phyloP scores from a whole-genome alignment of 1,284 basidiomycete species.

The Malassezia dermatis region DNA sequence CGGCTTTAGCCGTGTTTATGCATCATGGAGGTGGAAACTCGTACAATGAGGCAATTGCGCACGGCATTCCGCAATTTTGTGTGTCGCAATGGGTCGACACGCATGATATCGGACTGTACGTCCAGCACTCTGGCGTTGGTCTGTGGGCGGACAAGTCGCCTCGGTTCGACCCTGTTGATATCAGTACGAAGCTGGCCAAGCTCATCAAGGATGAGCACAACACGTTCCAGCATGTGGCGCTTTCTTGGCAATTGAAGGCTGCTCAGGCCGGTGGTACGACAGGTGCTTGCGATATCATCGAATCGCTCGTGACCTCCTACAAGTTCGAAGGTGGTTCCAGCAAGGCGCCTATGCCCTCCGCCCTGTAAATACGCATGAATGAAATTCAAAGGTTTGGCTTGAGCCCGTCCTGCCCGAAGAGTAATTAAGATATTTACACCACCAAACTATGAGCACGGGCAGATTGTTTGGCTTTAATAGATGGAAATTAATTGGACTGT shows the following conservation, averaged over 20 bases:
- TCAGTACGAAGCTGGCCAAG: conserved; percentile 21
- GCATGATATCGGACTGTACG: conserved; percentile 28
- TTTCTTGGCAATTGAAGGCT: conserved; percentile 23
- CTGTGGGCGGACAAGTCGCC: conserved; percentile 26
- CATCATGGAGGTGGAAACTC: conserved; percentile 44
- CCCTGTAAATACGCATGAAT: background rate
- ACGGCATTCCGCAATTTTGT: conserved; percentile 35
- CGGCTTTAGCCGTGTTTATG: conserved; percentile 27
- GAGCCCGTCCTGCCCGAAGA: no score
- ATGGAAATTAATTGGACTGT: background rate
- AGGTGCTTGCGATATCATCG: conserved; percentile 26
- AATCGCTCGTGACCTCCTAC: conserved; percentile 19
- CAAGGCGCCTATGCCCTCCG: background rate
- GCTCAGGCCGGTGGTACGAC: conserved; percentile 27
- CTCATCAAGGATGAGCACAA: conserved; percentile 21
- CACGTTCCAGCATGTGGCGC: conserved; percentile 20
- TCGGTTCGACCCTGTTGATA: conserved; percentile 21
- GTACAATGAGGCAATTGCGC: conserved; percentile 40
- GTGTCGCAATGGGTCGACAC: conserved; percentile 40
- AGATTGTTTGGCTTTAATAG: background rate
- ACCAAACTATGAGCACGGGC: no score
- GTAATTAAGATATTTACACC: no score
- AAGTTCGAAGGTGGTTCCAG: conserved; percentile 1
- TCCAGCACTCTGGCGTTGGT: conserved; percentile 25
- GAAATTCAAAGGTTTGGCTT: background rate